Base-by-base conservation (phyloP, 139 green algal genomes). In the Pleodorina starrii region DNA sequence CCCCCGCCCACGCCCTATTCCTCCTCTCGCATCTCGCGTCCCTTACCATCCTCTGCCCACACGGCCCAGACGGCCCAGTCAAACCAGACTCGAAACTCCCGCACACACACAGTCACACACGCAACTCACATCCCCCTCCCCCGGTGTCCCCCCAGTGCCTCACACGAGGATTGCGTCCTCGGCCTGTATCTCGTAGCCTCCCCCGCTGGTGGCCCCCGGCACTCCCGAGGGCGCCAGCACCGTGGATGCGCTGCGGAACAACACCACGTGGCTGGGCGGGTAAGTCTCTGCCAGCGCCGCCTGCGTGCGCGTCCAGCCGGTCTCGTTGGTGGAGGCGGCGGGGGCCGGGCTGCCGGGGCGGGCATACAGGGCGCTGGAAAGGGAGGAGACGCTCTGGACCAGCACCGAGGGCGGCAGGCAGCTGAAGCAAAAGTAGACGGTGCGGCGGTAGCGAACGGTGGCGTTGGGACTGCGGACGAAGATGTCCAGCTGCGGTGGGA, bases 341-440 rank as follows among this genome's bases (percentile, higher is more conserved):
- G 74, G 25, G 16, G n/a, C n/a, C n/a, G n/a, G n/a, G n/a, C n/a
- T n/a, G n/a, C n/a, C n/a, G n/a, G 74, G 44, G 17, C 19, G 66
- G 12, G 0, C n/a, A 9, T 25, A 10, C 44, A 66, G 21, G 44
- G 25, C n/a, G 42, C 7, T 63, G 44, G 27, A 23, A 9, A 82
- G 43, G 12, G 29, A 5, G 29, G n/a, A n/a, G n/a, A n/a, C n/a
- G n/a, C n/a, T n/a, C n/a, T n/a, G n/a, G n/a, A n/a, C n/a, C n/a
- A n/a, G n/a, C n/a, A n/a, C n/a, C n/a, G 25, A 19, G 23, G 63
- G 11, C 6, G 78, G 78, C 78, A 85, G 78, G 78, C 79, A 86
- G 40, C 54, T 59, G 57, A 86, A 86, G 79, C 57, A 75, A 40
- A 43, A 35, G 79, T 76, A 75, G 9, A 76, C 40, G 0, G 32